Evolutionary conservation across 2,329 filamentous ascomycete species (phyloP), one percentile per base, ranked within the genome.

Genomic region (Xylariaceae sp.): DNA sequence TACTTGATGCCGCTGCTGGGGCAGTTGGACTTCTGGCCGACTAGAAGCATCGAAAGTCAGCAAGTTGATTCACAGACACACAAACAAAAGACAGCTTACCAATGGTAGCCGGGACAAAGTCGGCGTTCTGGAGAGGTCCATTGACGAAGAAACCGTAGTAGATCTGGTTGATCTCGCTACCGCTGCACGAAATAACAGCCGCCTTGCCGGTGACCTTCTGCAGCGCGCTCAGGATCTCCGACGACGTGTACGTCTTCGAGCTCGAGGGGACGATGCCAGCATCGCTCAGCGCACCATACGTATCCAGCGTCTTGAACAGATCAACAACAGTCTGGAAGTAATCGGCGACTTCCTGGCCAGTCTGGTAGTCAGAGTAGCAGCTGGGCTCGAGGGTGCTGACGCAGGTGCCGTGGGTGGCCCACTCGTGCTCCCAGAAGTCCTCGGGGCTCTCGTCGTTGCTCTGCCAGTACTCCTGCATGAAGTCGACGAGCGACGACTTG

Each of bases 391-490:
- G 78, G 0, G 88, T 91, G 66, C 78, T 84, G 64, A 90, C 83
- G 74, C 88, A 90, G n/a, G 79, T 81, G 57, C 88, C 89, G 70
- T 92, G 88, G 72, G 89, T 91, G 64, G 78, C 77, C 84, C 85
- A 91, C 73, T 91, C 88, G 71, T 90, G 87, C 70, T 87, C 77
- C 88, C 88, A 91, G 66, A 91, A 83, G 9, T 74, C 74, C 66
- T 87, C 81, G 64, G 88, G 82, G 48, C 85, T 74, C 58, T 86
- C 87, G 53, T 81, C 70, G 72, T 86, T 82, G 69, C 87, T 84
- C 70, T 89, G 86, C 88, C 88, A 91, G 75, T 87, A 89, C 1
- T 76, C 82, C 54, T 81, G 74, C 88, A 91, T 91, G 70, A 85
- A 88, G 1, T 76, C 74, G 1, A 92, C 76, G 54, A 81, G 78